Conservation (phyloP, 768 basidiomycete genomes). For the Calocera viscosa region DNA sequence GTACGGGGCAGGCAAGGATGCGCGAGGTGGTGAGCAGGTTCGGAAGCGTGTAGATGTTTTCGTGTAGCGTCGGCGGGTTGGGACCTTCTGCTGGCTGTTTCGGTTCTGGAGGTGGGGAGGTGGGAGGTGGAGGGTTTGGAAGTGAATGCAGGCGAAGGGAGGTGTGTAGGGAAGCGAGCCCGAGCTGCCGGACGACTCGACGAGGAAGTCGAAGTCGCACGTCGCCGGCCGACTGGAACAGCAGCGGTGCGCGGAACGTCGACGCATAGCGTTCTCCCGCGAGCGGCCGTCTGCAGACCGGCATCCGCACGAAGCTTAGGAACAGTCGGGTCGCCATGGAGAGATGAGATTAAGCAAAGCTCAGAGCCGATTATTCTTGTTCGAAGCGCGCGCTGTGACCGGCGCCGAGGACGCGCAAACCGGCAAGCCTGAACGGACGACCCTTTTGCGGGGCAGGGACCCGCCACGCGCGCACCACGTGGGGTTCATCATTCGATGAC, state of each 20-base stretch:
- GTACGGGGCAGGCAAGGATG: slow-evolving; percentile 74
- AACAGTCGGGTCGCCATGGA: neutral
- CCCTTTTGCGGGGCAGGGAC: neutral
- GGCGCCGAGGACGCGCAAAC: neutral
- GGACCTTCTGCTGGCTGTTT: neutral
- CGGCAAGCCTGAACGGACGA: neutral
- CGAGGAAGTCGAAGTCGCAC: neutral
- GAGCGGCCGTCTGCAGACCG: neutral
- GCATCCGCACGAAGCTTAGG: neutral
- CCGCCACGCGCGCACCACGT: neutral
- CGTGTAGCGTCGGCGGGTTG: slow-evolving; percentile 28
- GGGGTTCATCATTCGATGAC: neutral
- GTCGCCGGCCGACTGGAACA: neutral
- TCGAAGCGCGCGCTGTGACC: neutral
- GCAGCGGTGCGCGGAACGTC: neutral
- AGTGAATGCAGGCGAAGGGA: neutral
- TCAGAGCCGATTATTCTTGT: neutral
- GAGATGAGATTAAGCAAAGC: neutral
- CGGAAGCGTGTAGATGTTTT: slow-evolving; percentile 90
- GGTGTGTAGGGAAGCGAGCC: neutral
- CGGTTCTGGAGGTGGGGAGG: neutral
- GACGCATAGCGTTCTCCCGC: neutral
- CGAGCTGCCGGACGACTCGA: neutral
- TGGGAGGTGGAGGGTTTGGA: neutral
- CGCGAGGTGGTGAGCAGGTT: slow-evolving; percentile 81